Evolutionary conservation across 441 rosid species (phyloP).

Genomic region (Gossypium davidsonii): DNA sequence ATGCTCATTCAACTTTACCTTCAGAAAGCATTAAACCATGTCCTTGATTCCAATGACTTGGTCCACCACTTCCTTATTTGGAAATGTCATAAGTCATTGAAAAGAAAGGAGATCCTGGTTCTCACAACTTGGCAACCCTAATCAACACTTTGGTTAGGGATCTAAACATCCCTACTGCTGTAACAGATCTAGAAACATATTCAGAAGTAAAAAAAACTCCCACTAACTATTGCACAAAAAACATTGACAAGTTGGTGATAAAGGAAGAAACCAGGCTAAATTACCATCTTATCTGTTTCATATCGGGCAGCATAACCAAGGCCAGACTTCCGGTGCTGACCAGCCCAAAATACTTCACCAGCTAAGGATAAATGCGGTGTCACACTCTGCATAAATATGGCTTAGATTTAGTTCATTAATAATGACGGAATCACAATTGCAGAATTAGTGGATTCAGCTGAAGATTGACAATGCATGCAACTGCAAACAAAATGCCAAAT

Average conservation of each 20-base stretch:
- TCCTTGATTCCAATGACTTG: neutral
- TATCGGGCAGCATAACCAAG: conserved; percentile 91
- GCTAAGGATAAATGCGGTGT: conserved; percentile 69
- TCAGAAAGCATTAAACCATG: neutral
- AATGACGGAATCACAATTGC: neutral
- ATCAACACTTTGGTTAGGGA: neutral
- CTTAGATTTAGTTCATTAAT: conserved; percentile 10
- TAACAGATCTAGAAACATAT: neutral
- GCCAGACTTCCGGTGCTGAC: conserved; percentile 92
- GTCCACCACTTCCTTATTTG: neutral
- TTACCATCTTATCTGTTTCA: conserved; percentile 87
- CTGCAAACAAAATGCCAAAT: neutral
- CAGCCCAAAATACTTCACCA: conserved; percentile 95
- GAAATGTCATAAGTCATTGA: conserved; percentile 3
- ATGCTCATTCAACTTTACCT: conserved; percentile 5
- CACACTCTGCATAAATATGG: conserved; percentile 50
- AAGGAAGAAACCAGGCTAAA: conserved; percentile 8
- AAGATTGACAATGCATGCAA: neutral
- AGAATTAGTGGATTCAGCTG: neutral
- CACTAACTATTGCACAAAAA: neutral
- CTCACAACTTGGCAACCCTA: neutral
- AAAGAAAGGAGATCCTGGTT: neutral
- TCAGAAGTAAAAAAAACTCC: neutral
- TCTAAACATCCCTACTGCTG: neutral
- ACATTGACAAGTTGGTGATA: neutral